Evolutionary conservation across 2,329 filamentous ascomycete species (phyloP), one percentile per base, ranked within the genome.

Genomic region (Basipetospora sp.): DNA sequence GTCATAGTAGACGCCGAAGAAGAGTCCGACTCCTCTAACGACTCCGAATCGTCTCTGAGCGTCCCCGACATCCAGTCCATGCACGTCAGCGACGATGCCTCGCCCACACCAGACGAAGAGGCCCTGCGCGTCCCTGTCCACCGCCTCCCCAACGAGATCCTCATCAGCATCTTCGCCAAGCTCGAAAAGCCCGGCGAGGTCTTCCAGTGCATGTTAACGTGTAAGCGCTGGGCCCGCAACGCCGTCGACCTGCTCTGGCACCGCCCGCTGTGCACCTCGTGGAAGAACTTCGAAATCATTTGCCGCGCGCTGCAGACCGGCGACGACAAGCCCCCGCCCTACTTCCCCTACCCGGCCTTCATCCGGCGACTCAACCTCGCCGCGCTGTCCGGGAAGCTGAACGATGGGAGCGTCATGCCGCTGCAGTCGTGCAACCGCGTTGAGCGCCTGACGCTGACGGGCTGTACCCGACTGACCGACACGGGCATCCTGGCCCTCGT

Each of bases 241-340:
- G 80, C 82, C 36, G 90, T 96, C 47, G 88, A 90, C 45, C 71
- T 94, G 46, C 69, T 98, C 16, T 98, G 90, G 90, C 87, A 94
- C 57, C 74, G 90, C 28, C 90, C 90, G 2, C 77, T 84, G 19
- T 96, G 90, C 62, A 86, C 80, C 50, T 84, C 77, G 48, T 94
- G 85, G 81, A 60, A 68, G 10, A 86, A 86, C 53, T 75, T 94
- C 49, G 67, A 76, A 50, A 79, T 65, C 46, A 90, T 98, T 47
- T 87, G 86, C 52, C 67, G 71, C 41, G 87, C 88, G 1, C 73
- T 94, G 26, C 70, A 74, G 32, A 68, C 77, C 19, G 62, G 71
- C 25, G 62, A 77, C n/a, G 17, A n/a, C 13, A 17, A 31, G 11
- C 22, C 11, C 11, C 31, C 31, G 4, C 80, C 83, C 47, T 88